Evolutionary conservation across 345 rosid genomes (phyloP).

Genomic region (Arabidopsis thaliana): TAIR10.1 NC_003076.8:17648501-17649000

Average conservation of each 20-base stretch:
- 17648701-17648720: constrained; percentile 40
- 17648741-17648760: constrained; percentile 45
- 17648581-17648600: background rate
- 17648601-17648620: constrained; percentile 2
- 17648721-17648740: constrained; percentile 44
- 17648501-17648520: too few relatives aligned
- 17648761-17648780: constrained; percentile 25
- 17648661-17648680: constrained; percentile 21
- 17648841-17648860: constrained; percentile 35
- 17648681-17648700: constrained; percentile 43
- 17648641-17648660: background rate
- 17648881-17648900: constrained; percentile 59
- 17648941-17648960: constrained; percentile 74
- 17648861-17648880: constrained; percentile 74
- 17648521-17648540: too few relatives aligned
- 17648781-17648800: constrained; percentile 30
- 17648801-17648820: constrained; percentile 1
- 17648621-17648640: constrained; percentile 31
- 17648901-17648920: constrained; percentile 70
- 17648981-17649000: constrained; percentile 95
- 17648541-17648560: too few relatives aligned
- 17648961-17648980: constrained; percentile 84
- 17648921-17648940: constrained; percentile 79
- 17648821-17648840: background rate
- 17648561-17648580: background rate